Conservation (phyloP, 2,329 filamentous ascomycete genomes). For the Lachnum nothofagi region DNA sequence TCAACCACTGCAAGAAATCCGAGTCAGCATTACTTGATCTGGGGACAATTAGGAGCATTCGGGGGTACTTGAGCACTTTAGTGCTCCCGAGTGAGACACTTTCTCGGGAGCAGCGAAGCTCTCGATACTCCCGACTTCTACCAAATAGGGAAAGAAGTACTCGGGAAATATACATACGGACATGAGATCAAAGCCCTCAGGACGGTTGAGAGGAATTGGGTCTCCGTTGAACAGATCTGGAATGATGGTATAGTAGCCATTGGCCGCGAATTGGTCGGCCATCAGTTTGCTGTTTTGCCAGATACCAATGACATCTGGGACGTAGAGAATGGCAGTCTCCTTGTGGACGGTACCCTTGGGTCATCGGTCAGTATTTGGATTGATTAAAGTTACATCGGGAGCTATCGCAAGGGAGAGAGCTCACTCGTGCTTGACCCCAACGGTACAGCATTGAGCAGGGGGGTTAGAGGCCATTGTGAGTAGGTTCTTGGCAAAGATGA, state of each 20-base stretch:
- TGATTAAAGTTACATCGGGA: no score
- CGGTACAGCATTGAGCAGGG: constrained; percentile 31
- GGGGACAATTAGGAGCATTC: no score
- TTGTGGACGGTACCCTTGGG: constrained; percentile 28
- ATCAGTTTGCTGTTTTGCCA: constrained; percentile 57
- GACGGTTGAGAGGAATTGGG: constrained; percentile 47
- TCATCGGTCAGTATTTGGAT: no score
- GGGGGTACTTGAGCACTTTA: no score
- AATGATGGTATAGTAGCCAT: constrained; percentile 50
- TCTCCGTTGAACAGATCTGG: constrained; percentile 69
- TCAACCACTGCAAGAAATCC: constrained; percentile 46
- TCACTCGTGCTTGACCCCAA: constrained; percentile 33
- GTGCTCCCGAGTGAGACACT: no score
- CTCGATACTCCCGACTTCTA: no score
- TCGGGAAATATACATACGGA: no score
- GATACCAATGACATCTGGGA: constrained; percentile 32
- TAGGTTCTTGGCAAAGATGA: neutral
- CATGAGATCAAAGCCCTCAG: constrained; percentile 41
- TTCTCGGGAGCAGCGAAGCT: no score
- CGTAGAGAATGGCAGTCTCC: constrained; percentile 30
- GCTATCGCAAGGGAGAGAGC: no score
- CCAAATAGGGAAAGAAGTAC: no score
- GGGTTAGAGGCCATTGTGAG: constrained; percentile 32
- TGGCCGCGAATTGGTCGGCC: constrained; percentile 69
- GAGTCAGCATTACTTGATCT: no score